phyloP scores from a whole-genome alignment of 1,284 basidiomycete species.

The Microbotryomycetes sp. region DNA sequence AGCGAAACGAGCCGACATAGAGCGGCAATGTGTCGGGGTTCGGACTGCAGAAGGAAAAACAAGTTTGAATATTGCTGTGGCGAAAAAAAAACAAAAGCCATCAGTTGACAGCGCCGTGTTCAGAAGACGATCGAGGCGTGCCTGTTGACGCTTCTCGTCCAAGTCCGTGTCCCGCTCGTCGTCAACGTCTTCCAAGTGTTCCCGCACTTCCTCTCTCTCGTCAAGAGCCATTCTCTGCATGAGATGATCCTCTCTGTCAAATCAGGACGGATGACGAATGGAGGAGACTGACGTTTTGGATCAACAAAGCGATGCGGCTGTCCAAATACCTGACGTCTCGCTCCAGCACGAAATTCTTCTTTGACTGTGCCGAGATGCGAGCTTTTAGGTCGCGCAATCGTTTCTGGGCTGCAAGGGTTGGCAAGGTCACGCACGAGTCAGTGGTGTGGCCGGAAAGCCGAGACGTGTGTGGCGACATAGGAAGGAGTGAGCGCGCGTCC shows the following conservation, averaged over 20 bases:
- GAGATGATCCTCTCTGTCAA: no score
- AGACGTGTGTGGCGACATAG: not conserved
- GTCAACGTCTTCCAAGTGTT: constrained; percentile 90
- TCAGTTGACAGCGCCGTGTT: not conserved
- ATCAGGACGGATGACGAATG: not conserved
- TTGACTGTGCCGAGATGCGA: constrained; percentile 96
- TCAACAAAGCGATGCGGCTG: constrained; percentile 91
- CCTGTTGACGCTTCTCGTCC: constrained; percentile 76
- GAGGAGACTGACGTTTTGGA: constrained; percentile 70
- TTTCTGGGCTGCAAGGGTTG: constrained; percentile 68
- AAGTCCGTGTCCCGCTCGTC: constrained; percentile 46
- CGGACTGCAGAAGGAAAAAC: constrained; percentile 96
- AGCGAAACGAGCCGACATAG: constrained; percentile 95
- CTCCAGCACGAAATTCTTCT: constrained; percentile 98
- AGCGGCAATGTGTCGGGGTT: constrained; percentile 91
- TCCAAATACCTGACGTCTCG: constrained; percentile 97
- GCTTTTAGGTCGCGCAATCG: constrained; percentile 89
- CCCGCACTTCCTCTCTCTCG: constrained; percentile 70
- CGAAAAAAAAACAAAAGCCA: not conserved
- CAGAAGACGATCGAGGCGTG: constrained; percentile 15
- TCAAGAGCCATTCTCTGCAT: constrained; percentile 39
- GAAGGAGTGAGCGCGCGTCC: not conserved
- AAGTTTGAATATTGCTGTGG: constrained; percentile 90
- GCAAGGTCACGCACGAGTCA: not conserved
- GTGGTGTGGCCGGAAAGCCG: not conserved